Evolutionary conservation across 2,329 filamentous ascomycete species (phyloP), one percentile per base, ranked within the genome.

Genomic region (Eutypella sp.): DNA sequence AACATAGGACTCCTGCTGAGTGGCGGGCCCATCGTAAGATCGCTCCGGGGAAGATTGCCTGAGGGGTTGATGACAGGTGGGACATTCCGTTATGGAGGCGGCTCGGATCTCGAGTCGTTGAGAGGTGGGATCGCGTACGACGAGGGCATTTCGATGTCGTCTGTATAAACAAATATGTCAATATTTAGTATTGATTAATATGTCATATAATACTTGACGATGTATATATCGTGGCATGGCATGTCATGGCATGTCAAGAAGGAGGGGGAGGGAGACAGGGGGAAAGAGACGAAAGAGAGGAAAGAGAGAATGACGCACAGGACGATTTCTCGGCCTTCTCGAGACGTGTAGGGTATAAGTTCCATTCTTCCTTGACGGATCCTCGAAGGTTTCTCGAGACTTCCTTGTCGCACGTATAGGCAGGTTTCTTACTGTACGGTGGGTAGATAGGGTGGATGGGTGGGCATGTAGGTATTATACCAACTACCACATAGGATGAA

Each of bases 81-180:
- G 93, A 61, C 95, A 99, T 61, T 91, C 82, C 47, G 81, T 79
- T 47, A 90, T 59, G 24, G 64, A 51, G 69, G 49, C 71, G 49
- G 75, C 83, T 50, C 87, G 85, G 42, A 96, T 85, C 56, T 89
- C 89, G 53, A 99, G 81, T 57, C 91, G 87, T 52, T 85, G 85
- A 6, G 91, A 96, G 24, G 82, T 76, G 40, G 84, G 87, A 68
- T 99, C 92, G 61, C 88, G 91, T 31, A 97, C 84, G 38, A 99
- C 93, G 47, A 99, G 84, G 19, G 91, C 86, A 69, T 96, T 89
- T 61, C 89, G 87, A 66, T 96, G 90, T 51, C 92, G 93, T 43
- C 93, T 97, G 59, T 20, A 43, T 27, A 24, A 23, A 25, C 18
- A 15, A 34, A 34, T 34, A 34, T 16, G 18, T n/a, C 2, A 16